Evolutionary conservation across 2,329 filamentous ascomycete genomes (phyloP), one percentile per base, ranked within the genome.

Genomic region (Cladosporium halotolerans): DNA sequence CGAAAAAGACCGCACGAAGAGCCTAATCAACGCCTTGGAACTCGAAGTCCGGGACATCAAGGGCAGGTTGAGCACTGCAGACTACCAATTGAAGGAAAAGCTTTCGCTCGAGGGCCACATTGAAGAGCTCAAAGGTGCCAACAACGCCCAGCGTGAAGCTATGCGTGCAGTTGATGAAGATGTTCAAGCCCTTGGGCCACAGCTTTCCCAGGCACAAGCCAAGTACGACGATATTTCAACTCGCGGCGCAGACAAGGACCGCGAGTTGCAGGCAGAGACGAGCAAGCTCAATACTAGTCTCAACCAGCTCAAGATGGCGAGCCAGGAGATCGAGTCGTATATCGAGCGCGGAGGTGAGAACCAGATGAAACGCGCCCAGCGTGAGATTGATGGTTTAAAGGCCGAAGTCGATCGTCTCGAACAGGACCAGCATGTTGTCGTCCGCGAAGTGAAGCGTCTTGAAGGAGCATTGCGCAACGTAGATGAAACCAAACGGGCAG

Each of bases 61-160:
- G 56, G 86, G 85, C 65, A 86, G 86, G 59, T 77, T 96, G 48
- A 84, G 79, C 61, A 81, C 80, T 49, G 82, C 86, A 1, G 78
- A 80, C 45, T 84, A 86, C 55, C 84, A 91, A 62, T 76, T 97
- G 23, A 89, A 95, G 67, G 89, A 88, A 70, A 96, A 91, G 73
- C 78, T 80, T 38, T 79, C 81, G 41, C 75, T 96, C 18, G 76
- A 82, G 57, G 74, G 75, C 39, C 87, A 90, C 57, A 82, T 97
- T 32, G 82, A 89, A 55, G 80, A 86, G 53, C 79, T 88, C 60
- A 89, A 84, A 63, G 80, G 80, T 9, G 80, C 85, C 40, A 88
- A 84, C 58, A 68, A 64, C 18, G 80, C 86, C 58, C 85, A 92
- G 65, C 83, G 85, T 45, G 83, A 87, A 31, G 72, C 76, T 18